Evolutionary conservation across 208 protist species (phyloP).

Genomic region (Leishmania mexicana): DNA sequence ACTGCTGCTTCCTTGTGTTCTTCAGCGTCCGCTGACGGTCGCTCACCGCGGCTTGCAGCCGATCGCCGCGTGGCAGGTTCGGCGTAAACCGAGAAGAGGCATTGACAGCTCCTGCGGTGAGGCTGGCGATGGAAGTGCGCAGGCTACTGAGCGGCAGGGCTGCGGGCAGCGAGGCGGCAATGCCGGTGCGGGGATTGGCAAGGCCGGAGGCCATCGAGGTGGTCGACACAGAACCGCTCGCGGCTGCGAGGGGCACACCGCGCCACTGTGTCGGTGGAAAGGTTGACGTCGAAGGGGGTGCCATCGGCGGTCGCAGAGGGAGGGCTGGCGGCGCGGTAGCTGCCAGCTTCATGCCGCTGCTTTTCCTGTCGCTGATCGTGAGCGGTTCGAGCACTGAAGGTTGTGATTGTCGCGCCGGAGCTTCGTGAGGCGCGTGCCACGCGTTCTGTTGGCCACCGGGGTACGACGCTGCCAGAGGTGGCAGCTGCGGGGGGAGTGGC

Average conservation of each 20-base stretch:
- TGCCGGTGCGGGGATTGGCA: background rate
- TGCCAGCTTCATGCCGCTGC: slow-evolving; percentile 11
- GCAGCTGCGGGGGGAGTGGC: background rate
- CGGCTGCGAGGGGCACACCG: slow-evolving; percentile 15
- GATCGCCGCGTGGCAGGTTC: slow-evolving; percentile 12
- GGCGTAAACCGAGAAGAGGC: background rate
- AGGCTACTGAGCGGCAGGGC: background rate
- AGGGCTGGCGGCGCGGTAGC: slow-evolving; percentile 19
- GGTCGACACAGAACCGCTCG: slow-evolving; percentile 30
- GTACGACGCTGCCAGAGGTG: background rate
- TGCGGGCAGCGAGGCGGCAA: background rate
- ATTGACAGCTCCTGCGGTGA: background rate
- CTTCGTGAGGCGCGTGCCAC: slow-evolving; percentile 7
- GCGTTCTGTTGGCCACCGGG: slow-evolving; percentile 5
- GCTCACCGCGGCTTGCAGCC: slow-evolving; percentile 9
- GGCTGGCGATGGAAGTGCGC: background rate
- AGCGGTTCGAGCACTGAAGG: slow-evolving; percentile 31
- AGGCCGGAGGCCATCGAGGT: background rate
- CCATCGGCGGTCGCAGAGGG: background rate
- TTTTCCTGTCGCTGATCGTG: background rate
- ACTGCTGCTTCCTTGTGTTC: slow-evolving; percentile 22
- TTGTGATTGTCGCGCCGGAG: background rate
- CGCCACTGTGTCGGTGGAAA: background rate
- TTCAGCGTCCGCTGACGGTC: slow-evolving; percentile 29
- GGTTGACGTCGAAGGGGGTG: background rate